Evolutionary conservation across 2,329 filamentous ascomycete species (phyloP), one percentile per base, ranked within the genome.

Genomic region (Aspergillus eucalypticola): DNA sequence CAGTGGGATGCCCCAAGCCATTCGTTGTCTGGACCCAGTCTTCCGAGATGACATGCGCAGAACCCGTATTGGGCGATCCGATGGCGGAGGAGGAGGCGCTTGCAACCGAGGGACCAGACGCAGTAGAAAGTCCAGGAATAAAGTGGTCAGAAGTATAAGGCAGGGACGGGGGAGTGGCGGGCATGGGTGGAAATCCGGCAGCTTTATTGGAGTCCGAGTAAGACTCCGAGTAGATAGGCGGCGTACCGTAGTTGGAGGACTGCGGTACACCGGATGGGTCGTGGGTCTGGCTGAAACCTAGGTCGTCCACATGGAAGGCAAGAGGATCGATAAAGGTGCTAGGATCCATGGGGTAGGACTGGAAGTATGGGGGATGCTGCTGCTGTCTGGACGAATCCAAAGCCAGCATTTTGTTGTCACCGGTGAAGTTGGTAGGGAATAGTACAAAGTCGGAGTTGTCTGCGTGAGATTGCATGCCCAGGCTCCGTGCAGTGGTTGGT

Each of bases 41-140:
- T 49, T 86, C 80, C 54, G 85, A 81, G 67, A 80, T 79, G 62
- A 84, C 84, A 64, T 83, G 84, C 58, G 83, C 82, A 68, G 84
- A 82, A 64, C 84, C 83, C 1, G 87, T 88, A 68, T 86, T 85
- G 25, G 88, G 88, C 21, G 88, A 90, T 59, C 87, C 87, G 63
- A 88, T 84, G 56, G 85, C 86, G 8, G 88, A 90, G 1, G 88
- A 90, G 6, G 87, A 81, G 3, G 85, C 86, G 63, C 78, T 81
- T 63, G 75, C 76, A 62, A 79, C 72, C 54, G 88, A 90, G 55
- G 79, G 84, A 58, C 76, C 87, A 60, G 85, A 89, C 23, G 81
- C 82, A 61, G 83, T 86, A 62, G 83, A 91, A 63, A 83, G 81
- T 70, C 82, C 86, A 54, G 83, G 88, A 29, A 82, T 84, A 15